phyloP scores from a whole-genome alignment of 768 basidiomycete species.

The Pulveroboletus sp. region DNA sequence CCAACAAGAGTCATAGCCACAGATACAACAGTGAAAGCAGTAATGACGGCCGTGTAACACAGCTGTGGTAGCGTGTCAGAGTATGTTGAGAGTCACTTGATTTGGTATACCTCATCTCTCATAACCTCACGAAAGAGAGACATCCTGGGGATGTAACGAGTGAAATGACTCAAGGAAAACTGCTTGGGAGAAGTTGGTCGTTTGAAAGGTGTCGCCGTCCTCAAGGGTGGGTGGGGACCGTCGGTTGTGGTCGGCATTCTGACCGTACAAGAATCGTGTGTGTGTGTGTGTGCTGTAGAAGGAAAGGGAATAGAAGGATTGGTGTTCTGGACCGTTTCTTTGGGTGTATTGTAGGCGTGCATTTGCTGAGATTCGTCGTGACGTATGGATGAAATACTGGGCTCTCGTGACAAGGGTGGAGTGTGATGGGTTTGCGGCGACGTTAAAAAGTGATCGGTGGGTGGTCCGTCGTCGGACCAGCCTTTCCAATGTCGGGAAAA shows the following conservation, averaged over 20 bases:
- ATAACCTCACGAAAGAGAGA: slow-evolving; percentile 54
- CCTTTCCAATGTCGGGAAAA: slow-evolving; percentile 31
- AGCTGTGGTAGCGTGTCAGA: slow-evolving; percentile 33
- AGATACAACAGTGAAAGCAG: slow-evolving; percentile 45
- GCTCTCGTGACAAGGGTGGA: slow-evolving; percentile 2
- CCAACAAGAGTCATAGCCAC: slow-evolving; percentile 51
- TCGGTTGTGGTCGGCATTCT: slow-evolving; percentile 14
- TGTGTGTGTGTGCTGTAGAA: slow-evolving; percentile 1
- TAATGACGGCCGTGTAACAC: slow-evolving; percentile 53
- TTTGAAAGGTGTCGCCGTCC: slow-evolving; percentile 10
- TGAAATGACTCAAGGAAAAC: slow-evolving; percentile 41
- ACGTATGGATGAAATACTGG: slow-evolving; percentile 4
- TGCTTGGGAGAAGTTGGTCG: slow-evolving; percentile 22
- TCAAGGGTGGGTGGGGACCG: slow-evolving; percentile 5
- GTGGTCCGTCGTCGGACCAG: slow-evolving; percentile 58
- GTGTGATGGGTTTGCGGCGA: not conserved
- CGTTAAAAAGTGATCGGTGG: slow-evolving; percentile 5
- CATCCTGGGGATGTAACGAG: slow-evolving; percentile 51
- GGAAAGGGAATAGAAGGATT: slow-evolving; percentile 3
- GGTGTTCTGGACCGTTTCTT: not conserved
- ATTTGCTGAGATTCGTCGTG: not conserved
- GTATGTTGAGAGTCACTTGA: not conserved
- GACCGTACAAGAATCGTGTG: slow-evolving; percentile 12
- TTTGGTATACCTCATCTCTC: slow-evolving; percentile 55
- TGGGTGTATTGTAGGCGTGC: not conserved